Evolutionary conservation across 2,329 filamentous ascomycete genomes (phyloP).

Genomic region (Passalora sequoiae): DNA sequence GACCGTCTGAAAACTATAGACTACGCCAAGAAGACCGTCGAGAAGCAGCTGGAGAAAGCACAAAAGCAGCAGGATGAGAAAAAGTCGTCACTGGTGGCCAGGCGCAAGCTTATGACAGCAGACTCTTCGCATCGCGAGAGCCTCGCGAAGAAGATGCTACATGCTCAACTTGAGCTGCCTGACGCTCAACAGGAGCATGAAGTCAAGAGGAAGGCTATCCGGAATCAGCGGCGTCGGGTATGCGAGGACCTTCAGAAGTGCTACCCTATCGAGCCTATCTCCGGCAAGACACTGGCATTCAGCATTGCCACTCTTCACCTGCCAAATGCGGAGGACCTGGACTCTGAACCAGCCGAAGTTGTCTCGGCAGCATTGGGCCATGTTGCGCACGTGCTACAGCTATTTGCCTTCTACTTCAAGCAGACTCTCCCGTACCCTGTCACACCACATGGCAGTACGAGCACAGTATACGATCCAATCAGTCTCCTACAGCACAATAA

Average conservation of each 20-base stretch:
- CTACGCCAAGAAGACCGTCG: slow-evolving; percentile 57
- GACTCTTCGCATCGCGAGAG: slow-evolving; percentile 34
- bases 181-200: slow-evolving; percentile 28
- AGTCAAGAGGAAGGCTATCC: slow-evolving; percentile 59
- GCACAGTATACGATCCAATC: slow-evolving; percentile 71
- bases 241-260: slow-evolving; percentile 75
- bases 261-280: slow-evolving; percentile 71
- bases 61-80: slow-evolving; percentile 63
- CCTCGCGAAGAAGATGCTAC: slow-evolving; percentile 45
- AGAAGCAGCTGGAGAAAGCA: slow-evolving; percentile 59
- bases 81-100: slow-evolving; percentile 57
- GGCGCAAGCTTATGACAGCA: slow-evolving; percentile 61
- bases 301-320: slow-evolving; percentile 73
- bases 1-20: slow-evolving; percentile 43
- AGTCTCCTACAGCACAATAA: slow-evolving; percentile 28
- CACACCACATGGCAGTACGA: slow-evolving; percentile 65
- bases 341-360: slow-evolving; percentile 64
- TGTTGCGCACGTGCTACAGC: slow-evolving; percentile 67
- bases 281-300: slow-evolving; percentile 65
- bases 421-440: slow-evolving; percentile 78
- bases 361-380: slow-evolving; percentile 78
- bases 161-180: slow-evolving; percentile 51
- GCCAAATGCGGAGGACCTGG: slow-evolving; percentile 68
- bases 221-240: slow-evolving; percentile 80
- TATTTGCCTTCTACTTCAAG: slow-evolving; percentile 76